These are phyloP conservation scores for Trypanosoma platydactyli DNA, from an alignment of 208 protist genomes.

Conservation along the genomic window DNA sequence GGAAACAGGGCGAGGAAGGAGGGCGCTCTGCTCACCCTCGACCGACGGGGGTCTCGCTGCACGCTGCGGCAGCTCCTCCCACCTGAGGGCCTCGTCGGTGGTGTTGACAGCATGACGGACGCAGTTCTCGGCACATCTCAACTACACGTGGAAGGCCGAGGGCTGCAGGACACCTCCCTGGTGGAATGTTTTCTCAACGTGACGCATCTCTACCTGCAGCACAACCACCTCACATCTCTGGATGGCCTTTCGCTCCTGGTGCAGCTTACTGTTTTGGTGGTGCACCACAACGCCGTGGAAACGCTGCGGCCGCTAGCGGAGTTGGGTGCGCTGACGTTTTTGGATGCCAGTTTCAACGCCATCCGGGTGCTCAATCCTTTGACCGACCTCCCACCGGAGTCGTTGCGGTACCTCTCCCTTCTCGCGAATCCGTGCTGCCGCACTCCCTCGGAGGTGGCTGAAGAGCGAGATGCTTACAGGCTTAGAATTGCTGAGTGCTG, in stretches of 20 bases:
- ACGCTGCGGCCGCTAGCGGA: constrained; percentile 45
- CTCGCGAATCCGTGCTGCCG: constrained; percentile 52
- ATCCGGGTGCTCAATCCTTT: constrained; percentile 32
- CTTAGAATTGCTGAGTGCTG: constrained; percentile 32
- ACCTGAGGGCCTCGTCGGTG: constrained; percentile 43
- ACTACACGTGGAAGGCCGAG: constrained; percentile 49
- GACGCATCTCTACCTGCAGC: constrained; percentile 78
- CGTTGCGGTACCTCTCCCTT: constrained; percentile 59
- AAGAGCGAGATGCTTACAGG: constrained; percentile 12
- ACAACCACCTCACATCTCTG: constrained; percentile 57
- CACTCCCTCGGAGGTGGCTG: background rate
- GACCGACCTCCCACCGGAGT: constrained; percentile 49
- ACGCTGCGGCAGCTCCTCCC: constrained; percentile 38
- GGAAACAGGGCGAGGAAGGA: background rate
- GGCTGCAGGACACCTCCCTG: constrained; percentile 34
- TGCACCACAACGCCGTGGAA: constrained; percentile 72
- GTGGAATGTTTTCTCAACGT: constrained; percentile 73
- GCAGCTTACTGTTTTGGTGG: constrained; percentile 65
- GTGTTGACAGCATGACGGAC: constrained; percentile 60
- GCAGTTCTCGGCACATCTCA: constrained; percentile 50
- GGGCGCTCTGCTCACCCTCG: constrained; percentile 3
- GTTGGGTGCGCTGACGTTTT: constrained; percentile 50
- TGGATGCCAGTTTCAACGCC: constrained; percentile 65
- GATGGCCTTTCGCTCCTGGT: constrained; percentile 65
- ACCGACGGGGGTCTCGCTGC: background rate